Evolutionary conservation across 2,329 filamentous ascomycete genomes (phyloP), one percentile per base, ranked within the genome.

Genomic region (Fusarium buxicola): DNA sequence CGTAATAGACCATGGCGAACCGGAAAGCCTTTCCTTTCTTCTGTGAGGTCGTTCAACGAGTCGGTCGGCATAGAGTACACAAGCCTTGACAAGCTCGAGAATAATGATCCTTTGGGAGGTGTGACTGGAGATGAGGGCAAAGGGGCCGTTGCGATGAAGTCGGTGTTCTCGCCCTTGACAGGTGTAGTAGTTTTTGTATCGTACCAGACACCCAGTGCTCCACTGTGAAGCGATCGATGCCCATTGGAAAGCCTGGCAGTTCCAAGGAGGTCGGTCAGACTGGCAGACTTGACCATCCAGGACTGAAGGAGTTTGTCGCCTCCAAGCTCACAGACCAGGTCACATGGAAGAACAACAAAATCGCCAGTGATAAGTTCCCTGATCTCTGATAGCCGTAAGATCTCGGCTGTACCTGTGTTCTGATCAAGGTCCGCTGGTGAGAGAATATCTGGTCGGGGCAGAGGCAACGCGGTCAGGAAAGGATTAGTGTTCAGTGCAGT

Each of bases 311-410:
- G 82, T 61, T 89, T 87, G 69, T 93, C 90, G 11, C 93, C 94
- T 3, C 91, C 89, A 13, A 98, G 81, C 72, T 97, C 94, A 74
- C 93, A 97, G 34, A 99, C 88, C 7, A 99, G 82, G 74, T 99
- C 95, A 76, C 95, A 99, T 1, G 95, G 94, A 5, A 99, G 81
- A 4, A 98, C 86, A 24, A 97, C 80, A 72, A 99, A 98, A 77
- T 99, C 92, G 11, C 88, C 87, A 50, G 86, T 92, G 69, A 99
- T 87, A 8, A 88, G 83, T n/a, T 83, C 82, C 72, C 90, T 89
- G 39, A 98, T 87, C 74, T 97, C 91, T 1, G 92, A 90, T 8
- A 97, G 82, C 9, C 94, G 87, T 48, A 99, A 85, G 16, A 98
- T 88, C 71, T 97, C 90, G 8, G 92, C 94, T 7, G 95, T 98